Base-by-base conservation (phyloP, 768 basidiomycete species). In the Amanita phalloides region DNA sequence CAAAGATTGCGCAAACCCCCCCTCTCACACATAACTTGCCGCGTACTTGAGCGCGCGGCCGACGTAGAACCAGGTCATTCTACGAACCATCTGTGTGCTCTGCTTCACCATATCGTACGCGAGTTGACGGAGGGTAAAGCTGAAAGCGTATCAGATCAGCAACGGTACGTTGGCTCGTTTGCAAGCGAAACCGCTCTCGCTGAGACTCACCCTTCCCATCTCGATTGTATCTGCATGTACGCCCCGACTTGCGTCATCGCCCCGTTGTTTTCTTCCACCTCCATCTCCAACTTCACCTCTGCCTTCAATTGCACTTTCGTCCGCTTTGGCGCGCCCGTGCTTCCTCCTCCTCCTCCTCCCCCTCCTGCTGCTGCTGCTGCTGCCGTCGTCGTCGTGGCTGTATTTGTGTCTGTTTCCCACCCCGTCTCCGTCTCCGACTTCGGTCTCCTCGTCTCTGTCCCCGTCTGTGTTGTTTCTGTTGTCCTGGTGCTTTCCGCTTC, bases 191-290 rank as follows among this genome's bases (percentile, higher is more conserved):
- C 17, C 17, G 17, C 17, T 0, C 1, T 10, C 32, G 32, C 32
- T 32, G 10, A 2, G 0, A 52, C 51, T 52, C 6, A 52, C 51
- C 51, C 51, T 52, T 52, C 51, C 51, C 42, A 45, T 45, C 44
- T 35, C 6, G 51, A 52, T 26, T 52, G 51, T 4, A 52, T 23
- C 6, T 49, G 48, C 23, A 49, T 38, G n/a, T 26, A 39, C 48
- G 37, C 48, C 17, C 48, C 48, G 5, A 49, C 21, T 17, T 49
- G 48, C 3, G 48, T 49, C 37, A 38, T 41, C 5, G 48, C 41
- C 37, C 11, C 51, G 11, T 37, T 26, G 20, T 45, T 35, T 5
- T 37, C 43, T 11, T 52, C 51, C n/a, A 52, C 44, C 9, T 52
- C 51, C 43, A 52, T 35, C 51, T 52, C 51, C 7, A 45, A 43